Evolutionary conservation across 2,329 filamentous ascomycete genomes (phyloP).

Genomic region (Rasamsonia emersonii): DNA sequence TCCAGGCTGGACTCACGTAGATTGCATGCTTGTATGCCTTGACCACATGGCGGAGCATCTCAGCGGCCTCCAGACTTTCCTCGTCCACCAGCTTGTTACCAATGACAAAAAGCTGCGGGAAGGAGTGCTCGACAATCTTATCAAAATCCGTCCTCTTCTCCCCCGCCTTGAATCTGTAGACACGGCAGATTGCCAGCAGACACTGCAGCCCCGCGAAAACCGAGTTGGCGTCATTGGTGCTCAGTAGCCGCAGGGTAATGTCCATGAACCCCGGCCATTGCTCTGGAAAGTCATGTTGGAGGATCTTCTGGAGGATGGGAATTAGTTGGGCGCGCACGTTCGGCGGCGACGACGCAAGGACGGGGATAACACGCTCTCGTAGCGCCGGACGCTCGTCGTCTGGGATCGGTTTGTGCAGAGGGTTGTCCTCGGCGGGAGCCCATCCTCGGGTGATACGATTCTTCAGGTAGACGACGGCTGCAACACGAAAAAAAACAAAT

Average conservation of each 20-base stretch:
- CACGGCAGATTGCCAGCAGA: constrained; percentile 84
- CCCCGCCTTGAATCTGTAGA: constrained; percentile 87
- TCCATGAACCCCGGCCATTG: constrained; percentile 93
- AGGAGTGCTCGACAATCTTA: constrained; percentile 84
- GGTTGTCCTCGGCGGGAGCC: constrained; percentile 67
- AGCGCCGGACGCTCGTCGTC: constrained; percentile 86
- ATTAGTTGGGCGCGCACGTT: constrained; percentile 87
- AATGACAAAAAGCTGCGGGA: constrained; percentile 77
- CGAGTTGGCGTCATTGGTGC: constrained; percentile 74
- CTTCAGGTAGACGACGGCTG: constrained; percentile 95
- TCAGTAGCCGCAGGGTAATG: constrained; percentile 80
- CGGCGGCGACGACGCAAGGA: constrained; percentile 70
- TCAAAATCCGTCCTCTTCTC: constrained; percentile 81
- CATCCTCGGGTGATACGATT: constrained; percentile 93
- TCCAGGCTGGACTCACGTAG: constrained; percentile 57
- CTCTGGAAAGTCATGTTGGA: constrained; percentile 89
- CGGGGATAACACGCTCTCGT: constrained; percentile 77
- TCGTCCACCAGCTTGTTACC: constrained; percentile 84
- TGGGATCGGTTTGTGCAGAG: constrained; percentile 64
- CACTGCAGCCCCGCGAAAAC: constrained; percentile 93
- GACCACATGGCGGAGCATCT: constrained; percentile 90
- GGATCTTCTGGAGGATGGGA: constrained; percentile 88
- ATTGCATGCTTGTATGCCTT: constrained; percentile 98
- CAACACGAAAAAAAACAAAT: constrained; percentile 8
- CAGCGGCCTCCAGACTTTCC: constrained; percentile 85